These are phyloP conservation scores for Colletotrichum liriopes DNA, from an alignment of 2,329 filamentous ascomycete species.

Conservation along the genomic window DNA sequence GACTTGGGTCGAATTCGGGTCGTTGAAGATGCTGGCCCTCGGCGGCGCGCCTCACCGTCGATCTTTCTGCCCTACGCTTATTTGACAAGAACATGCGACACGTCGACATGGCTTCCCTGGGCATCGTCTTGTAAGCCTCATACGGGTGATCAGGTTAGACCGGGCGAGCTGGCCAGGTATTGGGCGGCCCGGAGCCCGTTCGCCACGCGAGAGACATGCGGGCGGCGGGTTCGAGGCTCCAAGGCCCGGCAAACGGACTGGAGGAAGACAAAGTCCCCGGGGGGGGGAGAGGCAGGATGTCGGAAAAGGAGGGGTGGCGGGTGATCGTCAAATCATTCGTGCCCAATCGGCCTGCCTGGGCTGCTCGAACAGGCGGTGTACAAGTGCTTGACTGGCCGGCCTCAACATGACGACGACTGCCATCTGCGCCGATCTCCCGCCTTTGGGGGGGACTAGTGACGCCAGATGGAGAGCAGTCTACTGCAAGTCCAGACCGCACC, in stretches of 20 bases:
- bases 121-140: conserved; percentile 26
- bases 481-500: conserved; percentile 16
- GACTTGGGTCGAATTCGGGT: not conserved
- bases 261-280: conserved; percentile 12
- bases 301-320: conserved; percentile 1
- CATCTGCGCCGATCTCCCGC: conserved; percentile 42
- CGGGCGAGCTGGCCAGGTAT: not conserved
- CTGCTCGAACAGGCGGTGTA: conserved; percentile 24
- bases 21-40: conserved; percentile 16
- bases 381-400: not conserved
- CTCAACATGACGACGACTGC: conserved; percentile 6
- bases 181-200: not conserved
- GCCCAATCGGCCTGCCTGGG: conserved; percentile 33
- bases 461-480: conserved; percentile 26
- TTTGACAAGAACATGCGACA: conserved; percentile 15
- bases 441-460: conserved; percentile 31
- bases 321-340: conserved; percentile 29
- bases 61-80: conserved; percentile 41
- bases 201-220: conserved; percentile 20
- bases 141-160: conserved; percentile 31
- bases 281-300: not conserved
- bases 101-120: conserved; percentile 6
- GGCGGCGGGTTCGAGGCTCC: not conserved
- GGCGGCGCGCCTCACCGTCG: conserved; percentile 37
- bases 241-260: conserved; percentile 3